Evolutionary conservation across 352 stramenopile genomes (phyloP).

Genomic region (Blastocystis sp.): DNA sequence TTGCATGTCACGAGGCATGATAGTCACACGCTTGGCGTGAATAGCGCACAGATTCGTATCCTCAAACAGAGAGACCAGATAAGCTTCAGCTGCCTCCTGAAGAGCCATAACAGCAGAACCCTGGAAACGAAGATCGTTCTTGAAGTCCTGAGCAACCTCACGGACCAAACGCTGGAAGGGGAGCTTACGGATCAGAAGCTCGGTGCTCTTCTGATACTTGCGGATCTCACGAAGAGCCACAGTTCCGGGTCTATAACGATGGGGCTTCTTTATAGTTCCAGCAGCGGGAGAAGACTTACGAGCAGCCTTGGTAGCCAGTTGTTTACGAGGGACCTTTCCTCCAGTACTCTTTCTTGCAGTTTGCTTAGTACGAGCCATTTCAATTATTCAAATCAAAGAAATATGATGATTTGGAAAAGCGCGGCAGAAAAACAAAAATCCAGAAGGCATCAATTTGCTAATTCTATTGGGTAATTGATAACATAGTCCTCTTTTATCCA

Average conservation of each 20-base stretch:
- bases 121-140: slow-evolving; percentile 67
- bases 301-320: slow-evolving; percentile 82
- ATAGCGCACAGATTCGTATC: slow-evolving; percentile 84
- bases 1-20: slow-evolving; percentile 87
- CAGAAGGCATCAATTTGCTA: background rate
- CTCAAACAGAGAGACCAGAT: slow-evolving; percentile 82
- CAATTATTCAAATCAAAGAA: background rate
- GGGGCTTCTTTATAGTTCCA: slow-evolving; percentile 84
- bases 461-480: background rate
- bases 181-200: slow-evolving; percentile 81
- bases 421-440: background rate
- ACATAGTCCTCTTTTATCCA: background rate
- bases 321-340: slow-evolving; percentile 84
- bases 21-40: slow-evolving; percentile 83
- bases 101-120: slow-evolving; percentile 73
- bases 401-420: background rate
- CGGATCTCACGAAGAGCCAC: slow-evolving; percentile 87
- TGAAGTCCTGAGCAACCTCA: slow-evolving; percentile 79
- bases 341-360: slow-evolving; percentile 86
- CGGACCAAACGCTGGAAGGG: slow-evolving; percentile 68
- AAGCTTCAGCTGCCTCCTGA: slow-evolving; percentile 81
- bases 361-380: slow-evolving; percentile 27
- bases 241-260: slow-evolving; percentile 67
- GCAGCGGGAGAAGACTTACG: slow-evolving; percentile 81
- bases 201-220: slow-evolving; percentile 84